Conservation (phyloP, 176 grass and related monocot genomes). For the Carex pumila region DNA sequence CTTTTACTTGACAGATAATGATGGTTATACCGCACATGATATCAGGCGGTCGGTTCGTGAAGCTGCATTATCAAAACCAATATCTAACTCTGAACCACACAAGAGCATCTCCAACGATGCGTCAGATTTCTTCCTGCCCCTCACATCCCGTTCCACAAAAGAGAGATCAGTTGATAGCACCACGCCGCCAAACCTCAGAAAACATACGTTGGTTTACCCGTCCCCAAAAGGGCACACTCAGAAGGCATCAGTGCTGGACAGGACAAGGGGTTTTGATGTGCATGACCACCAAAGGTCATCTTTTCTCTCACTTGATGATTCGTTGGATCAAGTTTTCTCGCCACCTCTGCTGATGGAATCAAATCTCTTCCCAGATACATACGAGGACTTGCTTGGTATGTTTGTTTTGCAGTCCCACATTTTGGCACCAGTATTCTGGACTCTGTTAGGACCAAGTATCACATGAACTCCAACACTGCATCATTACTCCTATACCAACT, state of each 20-base stretch:
- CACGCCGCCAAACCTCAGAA: slow-evolving; percentile 34
- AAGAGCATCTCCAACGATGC: slow-evolving; percentile 57
- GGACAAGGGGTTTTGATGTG: slow-evolving; percentile 40
- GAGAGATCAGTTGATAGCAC: slow-evolving; percentile 43
- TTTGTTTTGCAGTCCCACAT: not conserved
- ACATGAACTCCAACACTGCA: not conserved
- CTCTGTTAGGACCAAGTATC: not conserved
- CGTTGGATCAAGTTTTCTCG: slow-evolving; percentile 93
- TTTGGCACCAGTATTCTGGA: not conserved
- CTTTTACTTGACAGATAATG: slow-evolving; percentile 48
- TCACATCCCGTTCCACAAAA: slow-evolving; percentile 36
- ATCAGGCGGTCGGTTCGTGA: slow-evolving; percentile 90
- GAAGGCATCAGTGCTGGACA: slow-evolving; percentile 25
- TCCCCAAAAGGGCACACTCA: slow-evolving; percentile 32
- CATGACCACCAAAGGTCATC: slow-evolving; percentile 23
- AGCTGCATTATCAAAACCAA: slow-evolving; percentile 72
- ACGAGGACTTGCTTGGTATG: slow-evolving; percentile 93
- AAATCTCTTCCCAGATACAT: slow-evolving; percentile 67
- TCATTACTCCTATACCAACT: not conserved
- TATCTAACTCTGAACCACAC: slow-evolving; percentile 43
- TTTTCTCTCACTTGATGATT: slow-evolving; percentile 60
- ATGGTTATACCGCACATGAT: slow-evolving; percentile 44
- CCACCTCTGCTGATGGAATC: slow-evolving; percentile 75
- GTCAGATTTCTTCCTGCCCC: slow-evolving; percentile 81
- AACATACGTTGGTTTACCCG: slow-evolving; percentile 40